phyloP scores from a whole-genome alignment of 208 protist species.

The Borovskyia barvae region DNA sequence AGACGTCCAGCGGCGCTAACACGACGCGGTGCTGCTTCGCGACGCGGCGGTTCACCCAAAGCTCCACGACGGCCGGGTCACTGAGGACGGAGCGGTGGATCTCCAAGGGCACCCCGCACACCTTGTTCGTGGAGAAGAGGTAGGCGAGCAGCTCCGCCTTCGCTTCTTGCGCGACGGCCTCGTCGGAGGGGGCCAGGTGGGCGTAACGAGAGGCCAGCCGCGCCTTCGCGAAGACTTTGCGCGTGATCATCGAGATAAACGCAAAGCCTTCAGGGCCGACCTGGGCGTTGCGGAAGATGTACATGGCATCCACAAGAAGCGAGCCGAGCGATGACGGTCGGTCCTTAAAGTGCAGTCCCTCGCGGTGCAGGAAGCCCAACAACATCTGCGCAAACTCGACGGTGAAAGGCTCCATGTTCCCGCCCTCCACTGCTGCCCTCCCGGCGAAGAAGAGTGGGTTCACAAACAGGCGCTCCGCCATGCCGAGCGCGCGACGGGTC shows the following conservation, averaged over 20 bases:
- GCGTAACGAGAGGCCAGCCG: conserved; percentile 33
- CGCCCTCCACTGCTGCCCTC: conserved; percentile 46
- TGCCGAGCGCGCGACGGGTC: conserved; percentile 37
- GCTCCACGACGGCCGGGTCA: conserved; percentile 62
- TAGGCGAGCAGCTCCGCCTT: conserved; percentile 73
- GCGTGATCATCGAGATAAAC: conserved; percentile 78
- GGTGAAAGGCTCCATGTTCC: conserved; percentile 78
- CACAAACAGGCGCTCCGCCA: conserved; percentile 75
- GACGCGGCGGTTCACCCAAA: conserved; percentile 42
- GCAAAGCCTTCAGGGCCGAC: conserved; percentile 75
- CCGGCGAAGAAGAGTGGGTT: conserved; percentile 87
- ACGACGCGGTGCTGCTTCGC: conserved; percentile 78
- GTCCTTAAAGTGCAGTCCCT: conserved; percentile 80
- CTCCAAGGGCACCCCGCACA: conserved; percentile 78
- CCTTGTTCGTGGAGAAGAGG: conserved; percentile 69
- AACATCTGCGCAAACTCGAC: conserved; percentile 79
- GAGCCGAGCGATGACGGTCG: conserved; percentile 79
- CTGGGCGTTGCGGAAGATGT: conserved; percentile 77
- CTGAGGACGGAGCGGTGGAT: conserved; percentile 82
- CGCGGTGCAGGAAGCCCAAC: conserved; percentile 69
- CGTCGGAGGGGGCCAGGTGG: conserved; percentile 29
- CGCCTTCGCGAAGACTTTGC: conserved; percentile 60
- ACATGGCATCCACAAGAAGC: conserved; percentile 72
- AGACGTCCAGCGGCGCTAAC: conserved; percentile 59
- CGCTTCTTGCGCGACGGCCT: conserved; percentile 50